phyloP scores from a whole-genome alignment of 768 basidiomycete genomes.

The Leccinum pellstonianum region DNA sequence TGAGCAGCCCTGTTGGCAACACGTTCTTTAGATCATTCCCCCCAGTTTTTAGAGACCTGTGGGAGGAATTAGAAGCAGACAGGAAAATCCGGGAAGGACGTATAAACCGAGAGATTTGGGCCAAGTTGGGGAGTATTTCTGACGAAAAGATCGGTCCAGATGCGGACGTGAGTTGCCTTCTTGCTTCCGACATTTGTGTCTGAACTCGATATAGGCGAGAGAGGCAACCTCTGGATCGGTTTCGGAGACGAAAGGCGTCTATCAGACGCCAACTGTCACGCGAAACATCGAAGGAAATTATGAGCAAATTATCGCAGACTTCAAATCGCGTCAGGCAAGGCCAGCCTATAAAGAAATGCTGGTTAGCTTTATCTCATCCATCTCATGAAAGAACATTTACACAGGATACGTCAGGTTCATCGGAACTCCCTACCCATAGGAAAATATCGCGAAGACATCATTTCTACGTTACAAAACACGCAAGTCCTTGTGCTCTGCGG shows the following conservation, averaged over 20 bases:
- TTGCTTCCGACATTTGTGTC: background rate
- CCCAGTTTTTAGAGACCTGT: conserved; percentile 79
- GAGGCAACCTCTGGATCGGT: conserved; percentile 20
- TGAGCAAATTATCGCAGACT: conserved; percentile 56
- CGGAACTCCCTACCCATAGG: conserved; percentile 86
- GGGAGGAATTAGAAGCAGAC: conserved; percentile 79
- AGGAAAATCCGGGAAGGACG: conserved; percentile 61
- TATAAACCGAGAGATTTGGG: conserved; percentile 71
- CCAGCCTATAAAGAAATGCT: conserved; percentile 85
- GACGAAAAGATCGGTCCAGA: conserved; percentile 51
- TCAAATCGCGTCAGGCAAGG: conserved; percentile 60
- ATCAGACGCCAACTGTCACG: conserved; percentile 1
- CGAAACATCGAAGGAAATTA: conserved; percentile 26
- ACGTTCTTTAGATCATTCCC: conserved; percentile 83
- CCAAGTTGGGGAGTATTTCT: conserved; percentile 60
- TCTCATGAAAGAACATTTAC: background rate
- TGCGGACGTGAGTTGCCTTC: conserved; percentile 40
- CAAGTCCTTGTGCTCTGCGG: conserved; percentile 89
- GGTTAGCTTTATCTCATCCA: conserved; percentile 42
- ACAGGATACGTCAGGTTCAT: conserved; percentile 48
- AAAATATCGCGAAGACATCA: conserved; percentile 69
- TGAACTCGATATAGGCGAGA: conserved; percentile 16
- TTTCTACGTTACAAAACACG: conserved; percentile 62
- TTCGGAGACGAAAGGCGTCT: conserved; percentile 17
- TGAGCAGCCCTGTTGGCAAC: conserved; percentile 44